Conservation (phyloP, 768 basidiomycete genomes). For the Lactarius vividus region DNA sequence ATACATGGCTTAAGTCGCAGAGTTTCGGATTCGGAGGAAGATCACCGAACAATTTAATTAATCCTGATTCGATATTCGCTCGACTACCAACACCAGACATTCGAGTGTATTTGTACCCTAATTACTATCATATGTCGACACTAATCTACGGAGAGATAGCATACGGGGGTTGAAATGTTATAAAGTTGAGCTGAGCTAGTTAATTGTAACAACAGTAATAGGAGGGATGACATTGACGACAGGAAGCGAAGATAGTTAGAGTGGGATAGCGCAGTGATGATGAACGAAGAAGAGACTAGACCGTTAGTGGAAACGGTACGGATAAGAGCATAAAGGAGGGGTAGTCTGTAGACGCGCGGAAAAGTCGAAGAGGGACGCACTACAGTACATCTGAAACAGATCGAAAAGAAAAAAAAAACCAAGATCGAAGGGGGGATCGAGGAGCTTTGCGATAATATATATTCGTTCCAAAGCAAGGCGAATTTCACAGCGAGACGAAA, state of each 20-base stretch:
- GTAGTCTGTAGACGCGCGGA: conserved; percentile 17
- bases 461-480: conserved; percentile 26
- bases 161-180: conserved; percentile 10
- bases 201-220: conserved; percentile 25
- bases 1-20: neutral
- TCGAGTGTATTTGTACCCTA: neutral
- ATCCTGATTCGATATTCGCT: neutral
- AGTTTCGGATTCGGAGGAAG: neutral
- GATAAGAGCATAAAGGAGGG: conserved; percentile 11
- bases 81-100: neutral
- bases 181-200: conserved; percentile 16
- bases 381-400: conserved; percentile 7
- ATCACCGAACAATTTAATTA: neutral
- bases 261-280: conserved; percentile 25
- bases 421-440: conserved; percentile 15
- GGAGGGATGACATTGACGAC: conserved; percentile 24
- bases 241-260: conserved; percentile 21
- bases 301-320: neutral
- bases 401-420: neutral
- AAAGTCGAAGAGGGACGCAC: conserved; percentile 1
- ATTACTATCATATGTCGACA: conserved; percentile 12
- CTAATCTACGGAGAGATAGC: conserved; percentile 14
- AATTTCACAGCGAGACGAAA: conserved; percentile 26
- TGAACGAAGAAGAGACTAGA: conserved; percentile 2
- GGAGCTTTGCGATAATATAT: conserved; percentile 24